phyloP scores from a whole-genome alignment of 352 stramenopile genomes.

The Globisporangium cederbergense region DNA sequence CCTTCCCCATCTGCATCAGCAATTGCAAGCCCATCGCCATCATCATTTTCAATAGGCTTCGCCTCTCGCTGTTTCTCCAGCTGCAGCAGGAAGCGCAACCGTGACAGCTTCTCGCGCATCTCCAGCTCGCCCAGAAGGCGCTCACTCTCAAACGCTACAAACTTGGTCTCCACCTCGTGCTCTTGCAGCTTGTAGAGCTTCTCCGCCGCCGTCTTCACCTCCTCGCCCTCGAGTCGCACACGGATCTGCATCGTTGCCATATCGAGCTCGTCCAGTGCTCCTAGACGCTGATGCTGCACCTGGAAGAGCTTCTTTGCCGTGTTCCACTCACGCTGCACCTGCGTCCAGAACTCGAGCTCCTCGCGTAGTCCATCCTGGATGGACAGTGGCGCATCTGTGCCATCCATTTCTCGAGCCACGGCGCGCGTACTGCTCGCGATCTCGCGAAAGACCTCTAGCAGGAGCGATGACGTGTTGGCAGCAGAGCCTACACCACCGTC shows the following conservation, averaged over 20 bases:
- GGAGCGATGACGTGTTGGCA: conserved; percentile 24
- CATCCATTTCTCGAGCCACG: conserved; percentile 1
- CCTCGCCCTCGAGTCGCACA: conserved; percentile 40
- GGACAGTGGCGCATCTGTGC: neutral
- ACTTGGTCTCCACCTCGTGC: conserved; percentile 39
- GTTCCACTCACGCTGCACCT: conserved; percentile 50
- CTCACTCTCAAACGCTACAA: conserved; percentile 41
- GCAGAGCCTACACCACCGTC: neutral
- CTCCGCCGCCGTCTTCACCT: conserved; percentile 31
- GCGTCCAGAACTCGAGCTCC: conserved; percentile 46
- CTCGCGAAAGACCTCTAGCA: conserved; percentile 67
- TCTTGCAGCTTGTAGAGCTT: conserved; percentile 56
- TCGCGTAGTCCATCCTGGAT: conserved; percentile 28
- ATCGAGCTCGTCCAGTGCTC: conserved; percentile 64
- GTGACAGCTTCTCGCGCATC: conserved; percentile 44
- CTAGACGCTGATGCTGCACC: conserved; percentile 65
- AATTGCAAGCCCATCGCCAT: neutral
- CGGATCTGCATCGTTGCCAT: conserved; percentile 77
- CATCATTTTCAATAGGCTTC: conserved; percentile 4
- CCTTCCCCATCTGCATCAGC: neutral
- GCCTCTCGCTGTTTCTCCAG: conserved; percentile 28
- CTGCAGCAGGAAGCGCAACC: conserved; percentile 61
- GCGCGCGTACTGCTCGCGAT: conserved; percentile 28
- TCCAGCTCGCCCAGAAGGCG: conserved; percentile 34
- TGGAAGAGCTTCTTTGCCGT: conserved; percentile 65